A percentile compares a stretch with the other conserved stretches of the same genome.
Conservation (phyloP, 306 rosid species). For the Vigna hirtella region DNA sequence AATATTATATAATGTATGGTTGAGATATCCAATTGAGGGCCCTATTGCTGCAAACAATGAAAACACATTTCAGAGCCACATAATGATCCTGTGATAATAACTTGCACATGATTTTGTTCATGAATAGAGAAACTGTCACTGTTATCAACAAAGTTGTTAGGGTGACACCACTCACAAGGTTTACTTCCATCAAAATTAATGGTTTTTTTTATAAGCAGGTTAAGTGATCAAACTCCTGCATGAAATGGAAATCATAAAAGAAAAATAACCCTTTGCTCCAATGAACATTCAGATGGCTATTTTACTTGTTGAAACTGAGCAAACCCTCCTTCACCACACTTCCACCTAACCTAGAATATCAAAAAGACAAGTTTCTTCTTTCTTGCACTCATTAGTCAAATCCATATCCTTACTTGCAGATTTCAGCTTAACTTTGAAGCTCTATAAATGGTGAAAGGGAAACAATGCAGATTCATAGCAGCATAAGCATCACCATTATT, state of each 20-base stretch:
- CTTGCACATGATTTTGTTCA: constrained; percentile 42
- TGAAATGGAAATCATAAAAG: background rate
- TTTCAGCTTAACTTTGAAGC: constrained; percentile 30
- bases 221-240: constrained; percentile 30
- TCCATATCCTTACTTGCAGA: constrained; percentile 26
- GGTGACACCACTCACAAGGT: background rate
- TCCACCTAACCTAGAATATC: constrained; percentile 44
- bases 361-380: constrained; percentile 34
- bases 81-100: background rate
- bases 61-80: constrained; percentile 9
- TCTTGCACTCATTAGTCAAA: constrained; percentile 48
- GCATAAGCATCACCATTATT: background rate
- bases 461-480: background rate
- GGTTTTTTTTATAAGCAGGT: background rate
- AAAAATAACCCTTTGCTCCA: constrained; percentile 12
- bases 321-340: constrained; percentile 46
- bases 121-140: constrained; percentile 27
- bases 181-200: constrained; percentile 43
- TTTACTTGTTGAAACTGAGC: constrained; percentile 39
- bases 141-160: background rate
- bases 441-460: constrained; percentile 44
- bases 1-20: constrained; percentile 42
- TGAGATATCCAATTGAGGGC: constrained; percentile 49
- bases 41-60: constrained; percentile 18
- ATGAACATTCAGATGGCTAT: constrained; percentile 23